These are phyloP conservation scores for Paraphoma sp. DNA, from an alignment of 2,329 filamentous ascomycete genomes.

Conservation along the genomic window DNA sequence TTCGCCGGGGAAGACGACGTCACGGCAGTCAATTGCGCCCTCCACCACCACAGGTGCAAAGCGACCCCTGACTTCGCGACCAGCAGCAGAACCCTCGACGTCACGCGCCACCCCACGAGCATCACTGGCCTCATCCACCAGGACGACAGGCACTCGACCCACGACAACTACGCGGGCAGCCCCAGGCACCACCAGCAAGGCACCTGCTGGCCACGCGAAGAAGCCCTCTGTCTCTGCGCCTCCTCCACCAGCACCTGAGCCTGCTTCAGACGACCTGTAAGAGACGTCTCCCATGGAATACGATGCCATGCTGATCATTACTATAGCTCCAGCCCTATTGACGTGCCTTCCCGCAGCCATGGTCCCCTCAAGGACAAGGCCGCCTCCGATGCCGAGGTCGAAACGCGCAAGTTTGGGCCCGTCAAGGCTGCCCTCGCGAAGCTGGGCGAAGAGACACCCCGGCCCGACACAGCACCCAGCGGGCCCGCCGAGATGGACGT, in stretches of 20 bases:
- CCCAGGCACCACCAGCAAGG: slow-evolving; percentile 25
- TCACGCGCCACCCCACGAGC: slow-evolving; percentile 36
- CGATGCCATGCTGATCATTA: background rate
- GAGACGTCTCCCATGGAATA: background rate
- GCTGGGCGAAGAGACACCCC: slow-evolving; percentile 32
- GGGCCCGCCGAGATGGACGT: slow-evolving; percentile 38
- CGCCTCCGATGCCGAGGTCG: slow-evolving; percentile 45
- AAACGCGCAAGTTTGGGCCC: slow-evolving; percentile 31
- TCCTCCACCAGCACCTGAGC: slow-evolving; percentile 15
- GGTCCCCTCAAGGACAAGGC: slow-evolving; percentile 41
- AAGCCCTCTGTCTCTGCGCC: slow-evolving; percentile 34
- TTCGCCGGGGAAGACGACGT: slow-evolving; percentile 31
- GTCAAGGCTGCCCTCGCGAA: slow-evolving; percentile 40
- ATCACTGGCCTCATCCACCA: slow-evolving; percentile 34
- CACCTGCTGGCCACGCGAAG: slow-evolving; percentile 34
- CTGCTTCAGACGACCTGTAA: slow-evolving; percentile 12
- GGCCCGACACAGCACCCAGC: slow-evolving; percentile 43
- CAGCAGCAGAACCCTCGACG: slow-evolving; percentile 28
- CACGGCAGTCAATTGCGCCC: slow-evolving; percentile 22
- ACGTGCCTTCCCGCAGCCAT: slow-evolving; percentile 31
- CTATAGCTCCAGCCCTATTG: slow-evolving; percentile 26
- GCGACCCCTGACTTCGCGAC: slow-evolving; percentile 37
- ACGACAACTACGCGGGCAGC: slow-evolving; percentile 23
- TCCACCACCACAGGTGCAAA: slow-evolving; percentile 32
- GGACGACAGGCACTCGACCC: slow-evolving; percentile 30